Base-by-base conservation (phyloP, 139 green algal species). In the Spirogloea muscicola region DNA sequence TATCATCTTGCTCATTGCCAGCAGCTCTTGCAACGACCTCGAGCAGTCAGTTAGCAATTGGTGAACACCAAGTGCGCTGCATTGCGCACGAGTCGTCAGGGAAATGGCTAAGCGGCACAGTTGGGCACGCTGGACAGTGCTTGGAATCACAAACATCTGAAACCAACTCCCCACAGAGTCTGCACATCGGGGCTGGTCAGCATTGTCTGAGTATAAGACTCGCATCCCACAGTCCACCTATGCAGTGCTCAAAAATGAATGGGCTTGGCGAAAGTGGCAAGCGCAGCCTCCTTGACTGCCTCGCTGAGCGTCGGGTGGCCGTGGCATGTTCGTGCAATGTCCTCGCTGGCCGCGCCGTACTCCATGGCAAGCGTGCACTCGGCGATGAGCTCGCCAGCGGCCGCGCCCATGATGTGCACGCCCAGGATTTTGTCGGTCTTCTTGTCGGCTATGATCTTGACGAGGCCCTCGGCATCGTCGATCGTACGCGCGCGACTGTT, bases 261-360 rank as follows among this genome's bases (percentile, higher is more conserved):
- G 43, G 94, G 69, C 84, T 96, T 96, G 46, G 86, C 91, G 5
- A 87, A 74, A 33, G 90, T 89, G 3, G 91, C 91, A 68, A 97
- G 79, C 0, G 91, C 91, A 2, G 94, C 94, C 82, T 98, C 94
- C 87, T 99, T 99, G 52, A 99, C 84, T 0, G 94, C 94, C 84
- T 99, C 94, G 37, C 68, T 89, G 38, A 99, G 76, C 0, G 95
- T 99, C 6, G 95, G 95, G 86, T 99, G 95, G 60, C 91, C 95
- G 74, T 99, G 94, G 84, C 95, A 98, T 2, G 90, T 91, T 49
- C 95, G 87, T 0, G 91, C 95, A 65, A 99, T 96, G 87, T 99
- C 95, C 84, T 96, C 88, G 18, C 84, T 87, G 36, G 79, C 84
- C 0, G 83, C 91, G 31, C 91, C 91, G 67, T 96, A 96, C 75